Evolutionary conservation across 495 filamentous ascomycete genomes (phyloP), one percentile per base, ranked within the genome.

Genomic region (Hypoxylon trugodes): DNA sequence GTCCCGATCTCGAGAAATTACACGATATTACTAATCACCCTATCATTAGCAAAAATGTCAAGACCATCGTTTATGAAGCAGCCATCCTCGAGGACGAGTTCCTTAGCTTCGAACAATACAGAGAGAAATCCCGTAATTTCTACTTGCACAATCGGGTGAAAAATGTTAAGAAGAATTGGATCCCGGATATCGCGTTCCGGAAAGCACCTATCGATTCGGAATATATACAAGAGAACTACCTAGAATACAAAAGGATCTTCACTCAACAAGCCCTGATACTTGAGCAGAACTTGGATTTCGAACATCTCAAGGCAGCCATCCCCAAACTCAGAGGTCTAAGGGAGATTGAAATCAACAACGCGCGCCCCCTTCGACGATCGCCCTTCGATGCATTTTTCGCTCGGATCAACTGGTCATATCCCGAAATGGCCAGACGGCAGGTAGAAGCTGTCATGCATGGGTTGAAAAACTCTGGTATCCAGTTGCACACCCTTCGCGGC

Each of bases 161-260:
- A 9, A 9, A 5, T 4, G 24, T 19, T 19, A 30, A 19, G 42
- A 25, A 12, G 2, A 30, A 57, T 13, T 37, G 53, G 41, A 7
- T 57, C 28, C 30, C 53, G 1, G 19, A 19, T 5, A 8, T 18
- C 13, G n/a, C 21, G 6, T 25, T 18, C 24, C 18, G 36, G n/a
- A 37, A 6, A n/a, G 28, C 2, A 15, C 21, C 32, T 18, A 37
- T 48, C 8, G n/a, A 21, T n/a, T 5, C 12, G 1, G n/a, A n/a
- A 16, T 22, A 58, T 15, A 7, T 49, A 8, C 13, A 22, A 41
- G 43, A 58, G 33, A 58, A 58, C 24, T 55, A 55, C 25, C 0
- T 16, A 8, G 25, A 36, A 3, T 55, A 55, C 26, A 2, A 9
- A 6, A 24, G 2, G 1, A 18, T 12, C 4, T 37, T 33, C 10